These are phyloP conservation scores for Dioscorea alata DNA, from an alignment of 106 monocot genomes.

Conservation along the genomic window DNA sequence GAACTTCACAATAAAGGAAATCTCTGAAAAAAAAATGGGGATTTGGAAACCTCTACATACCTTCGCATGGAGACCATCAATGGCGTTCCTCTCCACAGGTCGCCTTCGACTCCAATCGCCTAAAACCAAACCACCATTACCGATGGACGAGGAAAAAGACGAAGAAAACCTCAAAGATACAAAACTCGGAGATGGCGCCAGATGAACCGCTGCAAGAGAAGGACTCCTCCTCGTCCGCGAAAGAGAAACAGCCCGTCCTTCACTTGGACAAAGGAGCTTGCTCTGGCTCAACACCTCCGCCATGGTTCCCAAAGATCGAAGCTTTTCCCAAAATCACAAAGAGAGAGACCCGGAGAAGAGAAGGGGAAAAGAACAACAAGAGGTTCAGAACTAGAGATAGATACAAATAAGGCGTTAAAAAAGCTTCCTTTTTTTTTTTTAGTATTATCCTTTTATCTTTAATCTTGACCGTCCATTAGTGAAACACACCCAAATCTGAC, in stretches of 20 bases:
- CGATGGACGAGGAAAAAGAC: neutral
- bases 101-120: neutral
- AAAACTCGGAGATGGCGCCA: neutral
- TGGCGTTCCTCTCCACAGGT: neutral
- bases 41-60: neutral
- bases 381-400: neutral
- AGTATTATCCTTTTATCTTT: too few species aligned
- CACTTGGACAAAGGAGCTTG: conserved; percentile 1
- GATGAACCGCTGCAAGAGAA: conserved; percentile 1
- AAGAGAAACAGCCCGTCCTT: neutral
- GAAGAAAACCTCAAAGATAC: neutral
- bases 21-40: neutral
- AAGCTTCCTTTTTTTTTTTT: too few species aligned
- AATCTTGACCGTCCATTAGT: too few species aligned
- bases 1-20: neutral
- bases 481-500: too few species aligned
- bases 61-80: conserved; percentile 13
- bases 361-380: neutral
- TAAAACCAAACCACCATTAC: neutral
- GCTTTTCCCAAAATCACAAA: neutral
- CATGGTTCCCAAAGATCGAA: conserved; percentile 15
- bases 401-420: too few species aligned
- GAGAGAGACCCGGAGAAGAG: neutral
- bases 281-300: conserved; percentile 26
- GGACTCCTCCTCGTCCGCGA: neutral